Percentiles rank a stretch among this genome's conserved stretches.
Conservation (phyloP, 2,329 filamentous ascomycete genomes). For the Monosporascus sp. region DNA sequence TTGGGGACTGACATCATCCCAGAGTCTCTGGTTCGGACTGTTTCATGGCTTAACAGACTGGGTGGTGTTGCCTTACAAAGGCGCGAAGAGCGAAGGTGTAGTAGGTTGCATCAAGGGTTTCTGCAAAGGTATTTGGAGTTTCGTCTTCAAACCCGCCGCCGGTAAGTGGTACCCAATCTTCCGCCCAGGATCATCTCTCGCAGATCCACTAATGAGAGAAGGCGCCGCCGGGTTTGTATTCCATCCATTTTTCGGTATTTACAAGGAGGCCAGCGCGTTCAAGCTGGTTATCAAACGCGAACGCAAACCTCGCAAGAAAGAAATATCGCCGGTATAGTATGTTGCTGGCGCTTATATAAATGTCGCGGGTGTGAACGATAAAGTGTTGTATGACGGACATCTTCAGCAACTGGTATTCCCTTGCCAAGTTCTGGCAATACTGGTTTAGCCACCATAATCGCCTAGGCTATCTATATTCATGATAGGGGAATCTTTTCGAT, state of each 20-base stretch:
- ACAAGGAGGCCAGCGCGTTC: constrained; percentile 13
- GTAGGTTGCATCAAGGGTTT: constrained; percentile 13
- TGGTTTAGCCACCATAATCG: too few relatives aligned
- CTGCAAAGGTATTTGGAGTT: constrained; percentile 4
- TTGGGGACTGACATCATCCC: neutral
- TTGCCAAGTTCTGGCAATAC: too few relatives aligned
- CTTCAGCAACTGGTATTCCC: too few relatives aligned
- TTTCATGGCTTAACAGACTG: constrained; percentile 10
- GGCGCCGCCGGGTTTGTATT: constrained; percentile 6
- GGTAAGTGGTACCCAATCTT: constrained; percentile 5
- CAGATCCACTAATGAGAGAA: constrained; percentile 6
- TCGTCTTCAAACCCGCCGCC: constrained; percentile 9
- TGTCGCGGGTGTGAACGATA: too few relatives aligned
- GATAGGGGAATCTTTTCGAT: too few relatives aligned
- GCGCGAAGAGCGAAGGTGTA: constrained; percentile 9
- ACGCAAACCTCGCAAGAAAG: constrained; percentile 2
- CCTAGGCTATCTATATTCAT: too few relatives aligned
- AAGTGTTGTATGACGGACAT: too few relatives aligned
- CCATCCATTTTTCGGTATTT: constrained; percentile 14
- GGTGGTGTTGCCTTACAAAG: constrained; percentile 11
- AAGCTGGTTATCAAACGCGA: constrained; percentile 12
- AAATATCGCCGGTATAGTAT: constrained; percentile 8
- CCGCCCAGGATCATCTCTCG: neutral
- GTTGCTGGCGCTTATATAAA: neutral
- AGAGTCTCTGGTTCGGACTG: constrained; percentile 11